Percentiles rank a stretch among this genome's conserved stretches.
Conservation (phyloP, 164 flowering plant species). For the Magnolia officinalis region DNA sequence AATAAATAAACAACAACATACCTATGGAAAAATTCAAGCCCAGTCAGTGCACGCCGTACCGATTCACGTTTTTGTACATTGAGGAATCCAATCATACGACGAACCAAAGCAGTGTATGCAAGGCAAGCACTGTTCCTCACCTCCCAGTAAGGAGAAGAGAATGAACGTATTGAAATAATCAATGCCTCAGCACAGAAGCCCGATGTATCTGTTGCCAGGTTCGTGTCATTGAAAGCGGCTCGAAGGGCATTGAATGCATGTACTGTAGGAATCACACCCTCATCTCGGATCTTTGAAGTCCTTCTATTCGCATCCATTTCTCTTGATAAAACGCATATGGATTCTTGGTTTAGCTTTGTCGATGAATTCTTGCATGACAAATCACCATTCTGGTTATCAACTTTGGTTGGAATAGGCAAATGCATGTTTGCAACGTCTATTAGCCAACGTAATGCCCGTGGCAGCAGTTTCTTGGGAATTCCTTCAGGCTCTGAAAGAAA, state of each 20-base stretch:
- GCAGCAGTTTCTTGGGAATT: conserved; percentile 89
- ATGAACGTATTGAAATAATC: conserved; percentile 74
- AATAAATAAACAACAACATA: conserved; percentile 19
- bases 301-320: conserved; percentile 23
- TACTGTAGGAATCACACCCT: conserved; percentile 94
- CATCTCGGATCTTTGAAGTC: conserved; percentile 76
- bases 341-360: conserved; percentile 18
- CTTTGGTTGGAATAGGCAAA: conserved; percentile 29
- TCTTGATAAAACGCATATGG: neutral
- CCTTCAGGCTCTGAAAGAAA: conserved; percentile 96
- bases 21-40: conserved; percentile 97
- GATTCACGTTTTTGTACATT: conserved; percentile 94
- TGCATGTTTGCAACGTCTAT: conserved; percentile 62
- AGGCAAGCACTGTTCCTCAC: conserved; percentile 93
- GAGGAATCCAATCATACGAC: conserved; percentile 94
- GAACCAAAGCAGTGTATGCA: conserved; percentile 90
- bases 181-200: conserved; percentile 95
- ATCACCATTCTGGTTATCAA: conserved; percentile 12
- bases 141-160: conserved; percentile 97
- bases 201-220: conserved; percentile 87
- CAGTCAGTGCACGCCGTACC: conserved; percentile 76
- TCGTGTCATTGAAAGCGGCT: conserved; percentile 92
- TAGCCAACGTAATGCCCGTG: conserved; percentile 80
- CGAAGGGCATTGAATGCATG: conserved; percentile 94
- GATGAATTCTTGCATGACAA: conserved; percentile 7